Percentiles rank a stretch among this genome's conserved stretches.
Evolutionary conservation across 306 rosid species (phyloP).

Genomic region (Vigna trinervia): DNA sequence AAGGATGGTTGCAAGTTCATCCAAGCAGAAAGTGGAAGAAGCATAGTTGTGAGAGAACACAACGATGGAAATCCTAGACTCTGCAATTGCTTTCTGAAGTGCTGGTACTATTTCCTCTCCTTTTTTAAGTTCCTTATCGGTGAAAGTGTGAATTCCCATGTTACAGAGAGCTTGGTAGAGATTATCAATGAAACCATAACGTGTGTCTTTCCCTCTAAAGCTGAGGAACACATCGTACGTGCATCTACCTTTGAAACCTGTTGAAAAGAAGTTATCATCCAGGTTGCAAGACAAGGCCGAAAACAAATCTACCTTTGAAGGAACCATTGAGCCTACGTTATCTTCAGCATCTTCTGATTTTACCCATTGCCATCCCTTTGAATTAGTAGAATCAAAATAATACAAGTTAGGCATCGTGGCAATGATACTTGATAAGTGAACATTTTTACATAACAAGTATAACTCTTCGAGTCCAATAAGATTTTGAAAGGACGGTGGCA

Average conservation of each 20-base stretch:
- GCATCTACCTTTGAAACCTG: neutral
- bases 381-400: no score
- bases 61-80: neutral
- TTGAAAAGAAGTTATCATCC: neutral
- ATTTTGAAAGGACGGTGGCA: no score
- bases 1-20: neutral
- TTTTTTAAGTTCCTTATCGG: neutral
- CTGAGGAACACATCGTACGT: neutral
- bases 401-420: neutral
- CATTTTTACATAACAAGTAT: no score
- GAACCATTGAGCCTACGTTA: no score
- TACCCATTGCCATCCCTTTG: neutral
- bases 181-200: neutral
- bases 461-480: no score
- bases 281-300: no score
- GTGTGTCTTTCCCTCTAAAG: neutral
- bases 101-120: neutral
- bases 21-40: neutral
- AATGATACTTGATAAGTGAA: no score
- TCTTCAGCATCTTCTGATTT: neutral
- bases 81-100: neutral
- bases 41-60: neutral
- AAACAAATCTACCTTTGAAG: no score
- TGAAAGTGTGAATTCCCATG: neutral
- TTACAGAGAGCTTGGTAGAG: neutral